These are phyloP conservation scores for Ophiostoma triangulosporum DNA, from an alignment of 2,329 filamentous ascomycete genomes.

Conservation along the genomic window DNA sequence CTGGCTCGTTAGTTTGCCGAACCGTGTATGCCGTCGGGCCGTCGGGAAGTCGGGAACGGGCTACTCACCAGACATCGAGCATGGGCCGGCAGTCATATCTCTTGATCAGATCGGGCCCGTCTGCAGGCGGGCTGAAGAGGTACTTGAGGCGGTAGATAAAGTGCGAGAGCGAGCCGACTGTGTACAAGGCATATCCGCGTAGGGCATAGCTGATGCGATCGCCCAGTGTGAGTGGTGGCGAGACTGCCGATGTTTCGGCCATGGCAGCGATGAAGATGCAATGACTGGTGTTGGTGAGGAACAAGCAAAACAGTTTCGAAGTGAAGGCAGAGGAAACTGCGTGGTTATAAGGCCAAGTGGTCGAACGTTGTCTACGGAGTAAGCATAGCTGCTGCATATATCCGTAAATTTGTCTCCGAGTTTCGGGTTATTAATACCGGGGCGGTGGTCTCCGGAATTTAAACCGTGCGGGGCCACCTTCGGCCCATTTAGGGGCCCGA, in stretches of 20 bases:
- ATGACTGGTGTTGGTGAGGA: neutral
- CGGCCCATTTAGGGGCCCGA: too few relatives aligned
- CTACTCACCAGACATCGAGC: slow-evolving; percentile 6
- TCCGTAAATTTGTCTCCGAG: too few relatives aligned
- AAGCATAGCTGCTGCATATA: too few relatives aligned
- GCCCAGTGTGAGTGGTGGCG: slow-evolving; percentile 2
- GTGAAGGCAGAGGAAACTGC: too few relatives aligned
- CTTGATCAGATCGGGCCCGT: slow-evolving; percentile 12
- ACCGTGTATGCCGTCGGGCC: too few relatives aligned
- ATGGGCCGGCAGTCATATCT: slow-evolving; percentile 13
- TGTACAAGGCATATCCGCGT: slow-evolving; percentile 8
- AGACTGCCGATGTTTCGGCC: neutral
- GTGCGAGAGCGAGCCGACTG: slow-evolving; percentile 1
- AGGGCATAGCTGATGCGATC: neutral
- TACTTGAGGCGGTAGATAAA: neutral
- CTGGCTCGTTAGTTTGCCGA: neutral
- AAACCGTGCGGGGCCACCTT: too few relatives aligned
- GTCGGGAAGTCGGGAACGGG: neutral
- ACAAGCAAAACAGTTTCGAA: too few relatives aligned
- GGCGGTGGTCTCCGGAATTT: too few relatives aligned
- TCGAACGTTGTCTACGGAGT: too few relatives aligned
- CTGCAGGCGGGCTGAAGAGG: neutral
- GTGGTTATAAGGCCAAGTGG: too few relatives aligned
- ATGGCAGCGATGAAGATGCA: neutral
- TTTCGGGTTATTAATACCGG: too few relatives aligned